Evolutionary conservation across 2,329 filamentous ascomycete species (phyloP).

Genomic region (Alternaria viburni): DNA sequence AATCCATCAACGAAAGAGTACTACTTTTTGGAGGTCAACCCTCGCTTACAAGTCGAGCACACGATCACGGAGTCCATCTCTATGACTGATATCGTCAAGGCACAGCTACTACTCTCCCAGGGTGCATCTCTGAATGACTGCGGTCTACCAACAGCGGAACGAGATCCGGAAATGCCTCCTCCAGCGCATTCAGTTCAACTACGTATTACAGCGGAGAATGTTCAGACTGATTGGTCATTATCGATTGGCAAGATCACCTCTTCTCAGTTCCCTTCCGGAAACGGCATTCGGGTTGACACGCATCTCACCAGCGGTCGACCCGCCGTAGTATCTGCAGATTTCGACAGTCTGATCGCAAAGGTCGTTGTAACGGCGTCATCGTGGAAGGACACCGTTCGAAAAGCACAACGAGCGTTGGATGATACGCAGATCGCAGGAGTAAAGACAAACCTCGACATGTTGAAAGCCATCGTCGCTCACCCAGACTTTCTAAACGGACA

Average conservation of each 20-base stretch:
- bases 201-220: slow-evolving; percentile 64
- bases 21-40: slow-evolving; percentile 68
- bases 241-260: slow-evolving; percentile 65
- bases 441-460: slow-evolving; percentile 63
- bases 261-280: slow-evolving; percentile 62
- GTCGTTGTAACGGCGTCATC: slow-evolving; percentile 62
- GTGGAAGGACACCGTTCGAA: slow-evolving; percentile 60
- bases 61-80: slow-evolving; percentile 66
- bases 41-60: slow-evolving; percentile 67
- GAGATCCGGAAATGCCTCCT: slow-evolving; percentile 47
- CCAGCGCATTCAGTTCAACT: slow-evolving; percentile 60
- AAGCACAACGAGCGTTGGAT: slow-evolving; percentile 61
- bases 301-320: slow-evolving; percentile 55
- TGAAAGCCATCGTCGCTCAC: slow-evolving; percentile 61
- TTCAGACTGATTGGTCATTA: slow-evolving; percentile 60
- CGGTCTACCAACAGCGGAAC: slow-evolving; percentile 28
- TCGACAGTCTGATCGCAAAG: slow-evolving; percentile 66
- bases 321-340: slow-evolving; percentile 60
- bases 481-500: slow-evolving; percentile 56
- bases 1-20: slow-evolving; percentile 57
- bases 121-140: slow-evolving; percentile 52
- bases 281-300: slow-evolving; percentile 65
- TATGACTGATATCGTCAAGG: slow-evolving; percentile 61
- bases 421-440: slow-evolving; percentile 64
- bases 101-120: slow-evolving; percentile 62